Percentiles rank a stretch among this genome's conserved stretches.
Evolutionary conservation across 1,139 yeast species (phyloP).

Genomic region (Zygoascus hellenicus): DNA sequence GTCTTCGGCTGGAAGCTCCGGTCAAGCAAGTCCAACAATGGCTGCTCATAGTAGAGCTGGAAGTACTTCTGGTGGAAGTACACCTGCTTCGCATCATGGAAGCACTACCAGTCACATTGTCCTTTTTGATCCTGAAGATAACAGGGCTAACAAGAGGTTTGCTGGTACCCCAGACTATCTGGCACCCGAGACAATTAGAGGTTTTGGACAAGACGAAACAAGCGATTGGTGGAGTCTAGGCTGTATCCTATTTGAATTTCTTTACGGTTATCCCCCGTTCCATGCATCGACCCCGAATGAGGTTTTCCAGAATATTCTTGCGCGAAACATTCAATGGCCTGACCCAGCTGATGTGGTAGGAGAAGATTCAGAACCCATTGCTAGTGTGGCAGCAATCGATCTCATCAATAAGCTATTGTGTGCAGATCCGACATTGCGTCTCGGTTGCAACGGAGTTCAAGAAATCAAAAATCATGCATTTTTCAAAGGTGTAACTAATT

Average conservation of each 20-base stretch:
- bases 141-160: slow-evolving; percentile 43
- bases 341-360: slow-evolving; percentile 47
- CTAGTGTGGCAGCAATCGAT: slow-evolving; percentile 69
- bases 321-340: slow-evolving; percentile 83
- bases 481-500: slow-evolving; percentile 55
- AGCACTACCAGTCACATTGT: slow-evolving; percentile 20
- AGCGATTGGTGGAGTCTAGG: slow-evolving; percentile 99
- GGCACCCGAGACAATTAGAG: slow-evolving; percentile 92
- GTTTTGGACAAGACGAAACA: slow-evolving; percentile 75
- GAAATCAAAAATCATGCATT: slow-evolving; percentile 78
- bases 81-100: neutral
- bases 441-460: slow-evolving; percentile 71
- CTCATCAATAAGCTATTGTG: slow-evolving; percentile 58
- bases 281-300: slow-evolving; percentile 74
- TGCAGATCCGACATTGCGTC: slow-evolving; percentile 56
- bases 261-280: slow-evolving; percentile 94
- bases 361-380: slow-evolving; percentile 30
- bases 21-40: slow-evolving; percentile 1
- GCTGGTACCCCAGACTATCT: slow-evolving; percentile 98
- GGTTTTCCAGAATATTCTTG: slow-evolving; percentile 76
- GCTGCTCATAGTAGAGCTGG: neutral
- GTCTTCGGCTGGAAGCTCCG: slow-evolving; percentile 9
- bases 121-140: slow-evolving; percentile 24
- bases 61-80: slow-evolving; percentile 3
- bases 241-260: slow-evolving; percentile 85